These are phyloP conservation scores for Salix viminalis DNA, from an alignment of 345 rosid genomes.

Conservation along the genomic window DNA sequence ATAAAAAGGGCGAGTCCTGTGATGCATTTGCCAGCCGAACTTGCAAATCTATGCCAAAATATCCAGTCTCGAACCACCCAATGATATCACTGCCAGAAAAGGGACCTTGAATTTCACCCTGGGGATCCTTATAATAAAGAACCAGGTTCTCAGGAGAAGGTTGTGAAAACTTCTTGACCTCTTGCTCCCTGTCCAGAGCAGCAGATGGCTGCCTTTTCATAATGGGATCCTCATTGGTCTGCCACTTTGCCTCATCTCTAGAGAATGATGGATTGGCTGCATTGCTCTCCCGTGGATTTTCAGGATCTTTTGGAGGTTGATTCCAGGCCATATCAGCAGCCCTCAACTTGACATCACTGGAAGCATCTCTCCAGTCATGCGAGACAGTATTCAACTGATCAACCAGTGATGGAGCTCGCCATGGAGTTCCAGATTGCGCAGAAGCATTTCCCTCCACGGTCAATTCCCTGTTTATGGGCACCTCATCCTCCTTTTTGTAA, in stretches of 20 bases:
- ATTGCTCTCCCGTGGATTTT: slow-evolving; percentile 44
- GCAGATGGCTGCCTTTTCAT: slow-evolving; percentile 57
- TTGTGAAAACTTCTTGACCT: slow-evolving; percentile 52
- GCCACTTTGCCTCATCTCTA: slow-evolving; percentile 56
- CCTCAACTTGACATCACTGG: slow-evolving; percentile 42
- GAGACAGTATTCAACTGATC: slow-evolving; percentile 40
- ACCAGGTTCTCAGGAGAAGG: slow-evolving; percentile 67
- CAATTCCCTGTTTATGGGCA: slow-evolving; percentile 38
- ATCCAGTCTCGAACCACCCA: slow-evolving; percentile 98
- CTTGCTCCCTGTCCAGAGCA: slow-evolving; percentile 66
- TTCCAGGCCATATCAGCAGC: slow-evolving; percentile 48
- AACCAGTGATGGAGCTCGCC: slow-evolving; percentile 51
- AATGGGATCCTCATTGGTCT: slow-evolving; percentile 47
- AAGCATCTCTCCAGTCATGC: slow-evolving; percentile 46
- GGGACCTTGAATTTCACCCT: slow-evolving; percentile 91
- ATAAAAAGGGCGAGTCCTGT: slow-evolving; percentile 60
- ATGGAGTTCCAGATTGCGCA: slow-evolving; percentile 37
- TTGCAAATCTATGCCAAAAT: slow-evolving; percentile 86
- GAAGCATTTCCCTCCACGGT: slow-evolving; percentile 40
- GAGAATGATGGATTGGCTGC: slow-evolving; percentile 36
- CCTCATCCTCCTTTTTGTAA: slow-evolving; percentile 43
- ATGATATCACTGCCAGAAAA: slow-evolving; percentile 81
- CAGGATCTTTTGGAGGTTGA: slow-evolving; percentile 40
- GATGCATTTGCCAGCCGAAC: slow-evolving; percentile 69
- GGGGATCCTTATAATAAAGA: slow-evolving; percentile 88